Base-by-base conservation (phyloP, 2,329 filamentous ascomycete species). In the Colletotrichum coccodes region DNA sequence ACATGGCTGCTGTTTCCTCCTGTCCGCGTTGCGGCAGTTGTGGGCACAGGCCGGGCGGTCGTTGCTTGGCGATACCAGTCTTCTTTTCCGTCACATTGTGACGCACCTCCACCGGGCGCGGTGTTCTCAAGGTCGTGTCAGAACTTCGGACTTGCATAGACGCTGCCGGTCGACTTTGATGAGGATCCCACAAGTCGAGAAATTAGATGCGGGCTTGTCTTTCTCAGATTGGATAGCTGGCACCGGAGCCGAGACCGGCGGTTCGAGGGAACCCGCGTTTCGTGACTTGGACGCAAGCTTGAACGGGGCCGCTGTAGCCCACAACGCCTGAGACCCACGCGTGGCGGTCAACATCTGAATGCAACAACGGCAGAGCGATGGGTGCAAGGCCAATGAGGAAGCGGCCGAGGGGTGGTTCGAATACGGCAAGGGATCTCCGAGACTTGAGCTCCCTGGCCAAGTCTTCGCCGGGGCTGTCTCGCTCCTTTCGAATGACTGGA, bases 331-430 rank as follows among this genome's bases (percentile, higher is more conserved):
- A 16, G 61, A 18, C 54, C 61, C 61, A 56, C 61, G 61, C 42
- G 18, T 60, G 42, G 61, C 61, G 54, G 50, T 67, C 64, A 58
- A 32, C 42, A 52, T 50, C 50, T 14, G 42, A 26, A 66, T 69
- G 66, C 42, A 69, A 66, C 66, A 50, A 50, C 61, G 65, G 65
- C 62, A 68, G 53, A 69, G 58, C n/a, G 16, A 64, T 64, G 59
- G 49, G 46, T 42, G 21, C 30, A 52, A 34, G 9, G 12, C 23
- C 18, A 30, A 54, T 34, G 54, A 18, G 28, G 40, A 57, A 23
- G 36, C 14, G 28, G 49, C 61, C 49, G 49, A 36, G 4, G 34
- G n/a, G 60, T 36, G n/a, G 47, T 60, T 36, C 61, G 40, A 42
- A 49, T 42, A 36, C 44, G 61, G 30, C 18, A 53, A 64, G 32